Percentiles rank a stretch among this genome's conserved stretches.
Evolutionary conservation across 345 rosid genomes (phyloP).

Genomic region (Eucalyptus coolabah): DNA sequence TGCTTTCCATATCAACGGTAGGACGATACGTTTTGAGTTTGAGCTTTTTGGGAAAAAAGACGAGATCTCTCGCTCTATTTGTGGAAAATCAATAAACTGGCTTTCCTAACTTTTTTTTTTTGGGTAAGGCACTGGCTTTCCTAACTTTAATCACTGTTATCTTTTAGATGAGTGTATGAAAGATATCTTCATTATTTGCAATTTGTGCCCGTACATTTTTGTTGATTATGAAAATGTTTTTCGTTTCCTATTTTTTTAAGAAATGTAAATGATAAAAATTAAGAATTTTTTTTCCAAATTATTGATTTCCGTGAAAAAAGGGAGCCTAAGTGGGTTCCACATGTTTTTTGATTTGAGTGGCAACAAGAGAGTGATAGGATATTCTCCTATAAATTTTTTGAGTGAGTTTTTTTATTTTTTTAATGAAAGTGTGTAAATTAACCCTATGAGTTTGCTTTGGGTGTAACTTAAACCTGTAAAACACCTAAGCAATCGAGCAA

Average conservation of each 20-base stretch:
- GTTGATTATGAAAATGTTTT: neutral
- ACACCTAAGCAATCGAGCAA: neutral
- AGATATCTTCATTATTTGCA: neutral
- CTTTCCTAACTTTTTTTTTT: neutral
- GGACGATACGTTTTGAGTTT: neutral
- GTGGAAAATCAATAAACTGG: neutral
- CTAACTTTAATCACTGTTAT: neutral
- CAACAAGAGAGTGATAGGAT: neutral
- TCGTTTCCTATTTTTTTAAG: fast-evolving
- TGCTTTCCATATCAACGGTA: neutral
- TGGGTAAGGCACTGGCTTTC: neutral
- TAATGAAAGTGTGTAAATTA: neutral
- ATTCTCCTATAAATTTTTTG: neutral
- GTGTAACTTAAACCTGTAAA: neutral
- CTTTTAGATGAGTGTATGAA: neutral
- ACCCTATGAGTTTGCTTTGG: fast-evolving
- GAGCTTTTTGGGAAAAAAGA: neutral
- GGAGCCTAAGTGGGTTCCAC: neutral
- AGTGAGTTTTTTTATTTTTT: neutral
- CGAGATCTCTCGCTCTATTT: neutral
- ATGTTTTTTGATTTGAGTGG: neutral
- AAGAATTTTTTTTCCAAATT: neutral
- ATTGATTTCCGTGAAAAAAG: neutral
- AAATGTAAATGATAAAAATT: neutral
- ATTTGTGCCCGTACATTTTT: neutral